Evolutionary conservation across 768 basidiomycete genomes (phyloP), one percentile per base, ranked within the genome.

Genomic region (Boletus rubropictus): DNA sequence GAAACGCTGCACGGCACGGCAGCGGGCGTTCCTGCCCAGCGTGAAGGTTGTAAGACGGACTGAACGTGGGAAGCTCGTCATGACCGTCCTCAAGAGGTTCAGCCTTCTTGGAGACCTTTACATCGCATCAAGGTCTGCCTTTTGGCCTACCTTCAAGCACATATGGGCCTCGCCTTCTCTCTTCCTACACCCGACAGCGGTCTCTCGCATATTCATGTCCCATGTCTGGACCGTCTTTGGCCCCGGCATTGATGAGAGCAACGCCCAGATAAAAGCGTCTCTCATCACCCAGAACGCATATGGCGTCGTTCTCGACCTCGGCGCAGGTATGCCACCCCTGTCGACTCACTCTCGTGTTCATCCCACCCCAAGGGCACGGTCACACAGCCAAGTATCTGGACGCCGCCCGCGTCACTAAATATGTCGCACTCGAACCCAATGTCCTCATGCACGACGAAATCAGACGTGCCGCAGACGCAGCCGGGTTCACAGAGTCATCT

Each of bases 391-490:
- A 69, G 25, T 88, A 89, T 55, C 74, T 90, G 20, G 75, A 85
- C 46, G 68, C 60, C 25, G 50, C 56, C 2, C 68, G 65, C 24
- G 81, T 88, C 17, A 74, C 77, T 1, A 78, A 71, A 59, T 88
- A 89, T 53, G 68, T 88, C 39, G 86, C 85, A 1, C 61, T 89
- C 5, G 86, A 89, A 56, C 86, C 87, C 6, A 89, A 87, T 54
- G 44, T 52, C 5, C 63, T 68, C 44, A 85, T 87, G 84, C 84
- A 88, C 57, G 46, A 66, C 5, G 58, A 69, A 15, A 75, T 89
- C 31, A 74, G 79, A 21, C 59, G 56, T 2, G 58, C 61, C 4
- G 86, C 84, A 4, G 60, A 66, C 22, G 59, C 63, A 3, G 74
- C 69, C 5, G 84, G 84, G 1, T 84, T 73, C 58, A 64, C 46